Base-by-base conservation (phyloP, 768 basidiomycete genomes). In the Rhodosporidiobolus odoratus region DNA sequence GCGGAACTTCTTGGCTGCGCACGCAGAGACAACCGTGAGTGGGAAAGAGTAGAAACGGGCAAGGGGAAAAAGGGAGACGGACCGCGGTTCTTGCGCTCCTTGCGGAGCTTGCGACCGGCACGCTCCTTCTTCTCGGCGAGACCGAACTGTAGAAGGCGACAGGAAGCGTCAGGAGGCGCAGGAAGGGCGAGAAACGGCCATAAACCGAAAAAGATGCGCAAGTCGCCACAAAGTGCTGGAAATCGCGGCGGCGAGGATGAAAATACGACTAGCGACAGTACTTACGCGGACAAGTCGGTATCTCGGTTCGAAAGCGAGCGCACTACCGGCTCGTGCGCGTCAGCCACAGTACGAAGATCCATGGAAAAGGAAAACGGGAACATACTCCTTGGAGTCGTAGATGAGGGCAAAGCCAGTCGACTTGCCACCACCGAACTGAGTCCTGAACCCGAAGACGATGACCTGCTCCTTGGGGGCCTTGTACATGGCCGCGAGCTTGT, bases 51-150 rank as follows among this genome's bases (percentile, higher is more conserved):
- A 40, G 43, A 30, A 4, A 16, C 17, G n/a, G 47, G 58, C 23
- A 30, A 43, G 47, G n/a, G 34, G 35, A n/a, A 45, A 19, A 25
- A n/a, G 23, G n/a, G 56, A 30, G 37, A 52, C 94, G 91, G 83
- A 93, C 82, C 93, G n/a, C 95, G 88, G 84, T 99, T 99, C 87
- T 99, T 99, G 79, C 96, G 88, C 85, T 98, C 95, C 85, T 98
- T 97, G 82, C 96, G 89, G 82, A 98, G 87, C 82, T 98, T 98
- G 79, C 96, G 89, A 75, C 92, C 92, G 63, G 95, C 84, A 82
- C 89, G 92, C 52, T 92, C 90, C 73, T 89, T 87, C 84, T 97
- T 96, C 66, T 71, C 72, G 75, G 81, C 81, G 74, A 83, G 80
- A 66, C 81, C 81, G 76, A 77, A 78, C 81, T 81, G 77, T 38